Evolutionary conservation across 495 filamentous ascomycete species (phyloP).

Genomic region (Lasiosphaeria hispida): DNA sequence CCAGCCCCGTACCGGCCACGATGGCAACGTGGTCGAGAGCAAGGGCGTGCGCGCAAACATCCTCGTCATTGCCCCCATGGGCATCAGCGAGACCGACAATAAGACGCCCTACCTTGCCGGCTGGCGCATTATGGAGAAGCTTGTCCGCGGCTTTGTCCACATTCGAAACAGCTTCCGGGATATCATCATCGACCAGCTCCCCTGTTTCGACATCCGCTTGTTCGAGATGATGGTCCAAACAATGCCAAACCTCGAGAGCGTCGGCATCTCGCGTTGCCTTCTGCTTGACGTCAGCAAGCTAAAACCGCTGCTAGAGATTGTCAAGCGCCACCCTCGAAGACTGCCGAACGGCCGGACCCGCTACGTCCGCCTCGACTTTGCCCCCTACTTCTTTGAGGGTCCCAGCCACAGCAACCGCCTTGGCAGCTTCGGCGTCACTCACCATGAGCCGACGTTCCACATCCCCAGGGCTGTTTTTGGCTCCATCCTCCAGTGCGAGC

Average conservation of each 20-base stretch:
- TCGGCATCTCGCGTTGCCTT: conserved; percentile 25
- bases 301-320: conserved; percentile 6
- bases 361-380: conserved; percentile 24
- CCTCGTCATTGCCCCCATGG: conserved; percentile 12
- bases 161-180: conserved; percentile 15
- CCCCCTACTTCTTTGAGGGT: conserved; percentile 24
- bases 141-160: background rate
- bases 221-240: conserved; percentile 21
- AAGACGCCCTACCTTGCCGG: conserved; percentile 13
- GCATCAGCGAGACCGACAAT: background rate
- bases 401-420: conserved; percentile 5
- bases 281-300: conserved; percentile 30
- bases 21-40: background rate
- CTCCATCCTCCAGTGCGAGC: conserved; percentile 8
- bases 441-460: conserved; percentile 26
- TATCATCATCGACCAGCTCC: conserved; percentile 24
- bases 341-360: background rate
- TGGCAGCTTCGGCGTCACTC: conserved; percentile 25
- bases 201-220: conserved; percentile 12
- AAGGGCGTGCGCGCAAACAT: conserved; percentile 10
- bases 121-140: conserved; percentile 3
- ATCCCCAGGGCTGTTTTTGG: conserved; percentile 22
- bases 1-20: background rate
- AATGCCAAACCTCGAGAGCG: conserved; percentile 25
- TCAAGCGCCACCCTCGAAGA: conserved; percentile 8